Base-by-base conservation (phyloP, 768 basidiomycete species). In the Tricholoma furcatifolium region DNA sequence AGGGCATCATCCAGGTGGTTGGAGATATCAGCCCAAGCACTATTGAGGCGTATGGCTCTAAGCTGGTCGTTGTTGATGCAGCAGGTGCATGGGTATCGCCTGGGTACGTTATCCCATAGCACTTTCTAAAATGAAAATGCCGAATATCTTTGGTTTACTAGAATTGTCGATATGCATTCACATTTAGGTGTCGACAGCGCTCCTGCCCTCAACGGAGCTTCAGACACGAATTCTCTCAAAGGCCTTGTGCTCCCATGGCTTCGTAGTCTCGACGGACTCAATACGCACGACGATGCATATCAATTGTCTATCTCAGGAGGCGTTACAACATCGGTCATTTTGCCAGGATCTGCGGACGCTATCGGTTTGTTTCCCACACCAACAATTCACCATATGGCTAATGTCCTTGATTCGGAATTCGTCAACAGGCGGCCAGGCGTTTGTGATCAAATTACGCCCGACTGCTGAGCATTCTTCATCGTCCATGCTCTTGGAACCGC, bases 401-500 rank as follows among this genome's bases (percentile, higher is more conserved):
- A 53, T 41, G 43, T 54, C n/a, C 21, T 24, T 23, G 10, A 39
- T 36, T 34, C n/a, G 36, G n/a, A 27, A 27, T 27, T 7, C 7
- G 50, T 63, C 43, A 43, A 4, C 48, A 78, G 87, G 87, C 46
- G 88, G 88, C 1, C 87, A 89, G 62, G 90, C 83, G 0, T 87
- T 83, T 65, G 77, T 82, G 18, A 85, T 93, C 60, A 95, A 93
- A 69, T 78, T 90, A 18, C 81, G 92, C 9, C 78, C 79, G 46
- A 91, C 91, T 0, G 62, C 70, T 4, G 88, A 90, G 56, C 81
- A 84, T 36, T 85, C 87, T 0, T 76, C 90, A 2, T 79, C 82
- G 2, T 82, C 85, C 0, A 85, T 89, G 84, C 72, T 91, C 4
- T 68, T 95, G 17, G 91, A 93, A 55, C 82, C 86, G n/a, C 89